phyloP scores from a whole-genome alignment of 108 stramenopile species.

The Pseudonitzschia pungens region DNA sequence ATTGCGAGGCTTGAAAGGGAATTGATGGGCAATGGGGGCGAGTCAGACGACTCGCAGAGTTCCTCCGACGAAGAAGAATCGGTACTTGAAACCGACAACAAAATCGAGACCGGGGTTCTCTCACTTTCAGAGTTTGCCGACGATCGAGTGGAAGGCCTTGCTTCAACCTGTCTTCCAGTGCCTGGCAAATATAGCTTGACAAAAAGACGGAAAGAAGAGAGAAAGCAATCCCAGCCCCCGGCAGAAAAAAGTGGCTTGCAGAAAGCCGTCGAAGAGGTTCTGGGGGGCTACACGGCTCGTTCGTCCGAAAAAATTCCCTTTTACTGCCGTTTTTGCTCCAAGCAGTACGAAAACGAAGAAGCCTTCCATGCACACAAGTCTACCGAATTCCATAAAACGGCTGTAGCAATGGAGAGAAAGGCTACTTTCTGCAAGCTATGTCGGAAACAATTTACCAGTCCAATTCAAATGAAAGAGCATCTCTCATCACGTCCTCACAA shows the following conservation, averaged over 20 bases:
- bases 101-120: slow-evolving; percentile 36
- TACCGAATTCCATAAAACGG: slow-evolving; percentile 73
- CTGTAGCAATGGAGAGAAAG: slow-evolving; percentile 72
- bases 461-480: slow-evolving; percentile 87
- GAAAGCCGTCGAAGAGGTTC: slow-evolving; percentile 75
- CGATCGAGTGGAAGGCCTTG: slow-evolving; percentile 67
- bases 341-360: slow-evolving; percentile 59
- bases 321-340: slow-evolving; percentile 86
- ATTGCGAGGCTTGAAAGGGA: slow-evolving; percentile 76
- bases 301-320: slow-evolving; percentile 80
- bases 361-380: slow-evolving; percentile 68
- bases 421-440: slow-evolving; percentile 82
- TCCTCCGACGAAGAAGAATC: slow-evolving; percentile 15
- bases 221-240: slow-evolving; percentile 21
- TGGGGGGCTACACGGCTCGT: slow-evolving; percentile 69
- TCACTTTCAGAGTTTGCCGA: slow-evolving; percentile 59
- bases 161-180: slow-evolving; percentile 45
- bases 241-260: slow-evolving; percentile 48
- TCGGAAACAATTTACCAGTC: slow-evolving; percentile 86
- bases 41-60: slow-evolving; percentile 21
- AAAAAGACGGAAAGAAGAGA: slow-evolving; percentile 25
- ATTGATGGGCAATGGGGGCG: slow-evolving; percentile 45
- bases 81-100: not conserved
- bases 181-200: slow-evolving; percentile 22
- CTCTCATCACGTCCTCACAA: slow-evolving; percentile 75